Conservation (phyloP, 306 rosid genomes). For the Albizia julibrissin region DNA sequence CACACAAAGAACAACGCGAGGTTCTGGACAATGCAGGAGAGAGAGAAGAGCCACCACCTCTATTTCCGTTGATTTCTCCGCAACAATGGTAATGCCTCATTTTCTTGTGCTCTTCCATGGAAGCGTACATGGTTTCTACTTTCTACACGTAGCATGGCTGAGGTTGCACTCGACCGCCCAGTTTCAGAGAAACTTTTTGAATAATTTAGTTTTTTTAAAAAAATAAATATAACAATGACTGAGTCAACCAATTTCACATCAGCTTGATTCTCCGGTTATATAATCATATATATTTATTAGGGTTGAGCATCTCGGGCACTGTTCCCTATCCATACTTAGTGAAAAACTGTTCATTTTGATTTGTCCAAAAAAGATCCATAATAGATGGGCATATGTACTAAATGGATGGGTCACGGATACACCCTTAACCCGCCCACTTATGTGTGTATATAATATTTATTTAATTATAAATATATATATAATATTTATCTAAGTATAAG, state of each 20-base stretch:
- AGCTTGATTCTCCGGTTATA: too few relatives aligned
- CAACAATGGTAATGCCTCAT: slow-evolving; percentile 1
- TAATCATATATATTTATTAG: too few relatives aligned
- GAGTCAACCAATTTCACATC: not conserved
- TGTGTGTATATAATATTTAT: too few relatives aligned
- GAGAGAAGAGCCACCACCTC: not conserved
- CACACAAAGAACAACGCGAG: not conserved
- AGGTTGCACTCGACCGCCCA: not conserved
- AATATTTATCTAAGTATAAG: too few relatives aligned
- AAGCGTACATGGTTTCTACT: not conserved
- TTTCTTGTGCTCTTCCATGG: not conserved
- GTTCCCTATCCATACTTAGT: too few relatives aligned
- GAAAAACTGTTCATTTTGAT: too few relatives aligned
- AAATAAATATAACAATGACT: not conserved
- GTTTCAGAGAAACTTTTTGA: not conserved
- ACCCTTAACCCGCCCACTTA: too few relatives aligned
- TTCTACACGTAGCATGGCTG: slow-evolving; percentile 7
- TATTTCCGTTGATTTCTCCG: slow-evolving; percentile 11
- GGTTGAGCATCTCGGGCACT: too few relatives aligned
- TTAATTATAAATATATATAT: too few relatives aligned
- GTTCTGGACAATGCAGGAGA: not conserved
- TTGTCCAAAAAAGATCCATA: too few relatives aligned
- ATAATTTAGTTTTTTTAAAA: not conserved
- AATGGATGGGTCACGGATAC: too few relatives aligned
- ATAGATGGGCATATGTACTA: too few relatives aligned